Evolutionary conservation across 2,329 filamentous ascomycete species (phyloP).

Genomic region (Curvularia eragrostidis): DNA sequence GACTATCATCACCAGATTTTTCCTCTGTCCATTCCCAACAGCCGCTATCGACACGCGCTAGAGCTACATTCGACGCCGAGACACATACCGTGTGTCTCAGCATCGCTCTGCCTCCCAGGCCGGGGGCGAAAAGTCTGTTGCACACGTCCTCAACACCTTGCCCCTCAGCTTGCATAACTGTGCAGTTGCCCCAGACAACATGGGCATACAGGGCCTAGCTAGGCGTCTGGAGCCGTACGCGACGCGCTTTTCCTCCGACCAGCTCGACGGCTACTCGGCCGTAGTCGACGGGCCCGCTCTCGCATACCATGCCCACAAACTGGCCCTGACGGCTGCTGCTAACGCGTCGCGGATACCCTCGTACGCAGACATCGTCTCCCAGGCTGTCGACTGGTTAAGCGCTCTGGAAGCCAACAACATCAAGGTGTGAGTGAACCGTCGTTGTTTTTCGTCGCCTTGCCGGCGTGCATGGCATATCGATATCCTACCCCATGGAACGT

Average conservation of each 20-base stretch:
- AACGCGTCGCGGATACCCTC: constrained; percentile 35
- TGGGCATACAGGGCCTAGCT: constrained; percentile 47
- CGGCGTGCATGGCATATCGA: constrained; percentile 14
- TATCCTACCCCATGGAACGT: constrained; percentile 6
- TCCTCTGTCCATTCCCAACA: constrained; percentile 22
- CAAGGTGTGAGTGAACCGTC: constrained; percentile 63
- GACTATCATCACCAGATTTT: constrained; percentile 14
- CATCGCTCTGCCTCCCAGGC: not conserved
- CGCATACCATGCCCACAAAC: constrained; percentile 71
- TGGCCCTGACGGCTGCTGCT: constrained; percentile 52
- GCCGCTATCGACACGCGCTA: constrained; percentile 7
- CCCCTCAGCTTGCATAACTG: not conserved
- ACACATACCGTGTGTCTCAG: not conserved
- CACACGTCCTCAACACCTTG: constrained; percentile 4
- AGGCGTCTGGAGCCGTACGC: constrained; percentile 42
- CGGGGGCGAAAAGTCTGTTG: not conserved
- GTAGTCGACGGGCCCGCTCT: constrained; percentile 80
- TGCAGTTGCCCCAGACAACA: constrained; percentile 20
- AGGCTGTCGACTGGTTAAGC: constrained; percentile 65
- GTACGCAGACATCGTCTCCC: constrained; percentile 68
- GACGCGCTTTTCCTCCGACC: constrained; percentile 27
- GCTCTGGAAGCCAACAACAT: constrained; percentile 63
- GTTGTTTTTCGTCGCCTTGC: constrained; percentile 20
- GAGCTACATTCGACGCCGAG: constrained; percentile 7
- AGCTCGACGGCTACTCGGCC: constrained; percentile 36